phyloP scores from a whole-genome alignment of 495 filamentous ascomycete species.

The Talaromyces stipitatus region DNA sequence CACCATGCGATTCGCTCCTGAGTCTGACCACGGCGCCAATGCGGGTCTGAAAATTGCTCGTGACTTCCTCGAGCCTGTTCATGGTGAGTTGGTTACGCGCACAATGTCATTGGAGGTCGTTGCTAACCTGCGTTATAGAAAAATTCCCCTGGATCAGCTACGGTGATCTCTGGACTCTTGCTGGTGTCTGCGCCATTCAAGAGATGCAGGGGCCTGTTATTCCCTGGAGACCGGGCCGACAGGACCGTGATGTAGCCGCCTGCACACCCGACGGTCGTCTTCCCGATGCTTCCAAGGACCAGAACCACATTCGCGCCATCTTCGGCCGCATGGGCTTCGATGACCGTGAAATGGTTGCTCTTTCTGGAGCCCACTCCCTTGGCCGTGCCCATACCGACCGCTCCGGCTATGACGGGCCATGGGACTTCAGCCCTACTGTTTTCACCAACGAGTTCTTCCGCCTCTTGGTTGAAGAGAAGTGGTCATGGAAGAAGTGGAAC shows the following conservation, averaged over 20 bases:
- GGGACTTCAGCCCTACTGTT: slow-evolving; percentile 93
- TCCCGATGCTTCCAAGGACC: slow-evolving; percentile 75
- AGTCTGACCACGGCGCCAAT: slow-evolving; percentile 89
- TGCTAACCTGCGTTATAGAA: slow-evolving; percentile 38
- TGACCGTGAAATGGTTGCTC: slow-evolving; percentile 91
- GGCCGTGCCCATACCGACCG: slow-evolving; percentile 89
- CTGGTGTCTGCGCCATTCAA: slow-evolving; percentile 78
- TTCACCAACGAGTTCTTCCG: slow-evolving; percentile 93
- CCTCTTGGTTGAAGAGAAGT: slow-evolving; percentile 85
- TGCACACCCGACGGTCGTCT: slow-evolving; percentile 96
- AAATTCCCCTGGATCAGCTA: slow-evolving; percentile 94
- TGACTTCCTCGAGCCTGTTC: slow-evolving; percentile 87
- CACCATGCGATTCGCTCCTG: slow-evolving; percentile 94
- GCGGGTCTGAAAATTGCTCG: slow-evolving; percentile 82
- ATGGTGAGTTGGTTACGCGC: slow-evolving; percentile 43
- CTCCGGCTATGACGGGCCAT: slow-evolving; percentile 83
- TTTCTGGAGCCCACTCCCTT: slow-evolving; percentile 84
- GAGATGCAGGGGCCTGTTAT: slow-evolving; percentile 88
- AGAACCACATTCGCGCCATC: slow-evolving; percentile 80
- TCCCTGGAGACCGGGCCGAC: slow-evolving; percentile 84
- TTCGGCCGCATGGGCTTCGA: slow-evolving; percentile 98
- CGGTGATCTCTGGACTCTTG: slow-evolving; percentile 94
- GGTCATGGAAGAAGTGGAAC: slow-evolving; percentile 88
- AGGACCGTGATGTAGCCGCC: slow-evolving; percentile 71
- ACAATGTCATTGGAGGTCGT: not conserved